Conservation (phyloP, 805 yeast species). For the Hagleromyces aurorensis region DNA sequence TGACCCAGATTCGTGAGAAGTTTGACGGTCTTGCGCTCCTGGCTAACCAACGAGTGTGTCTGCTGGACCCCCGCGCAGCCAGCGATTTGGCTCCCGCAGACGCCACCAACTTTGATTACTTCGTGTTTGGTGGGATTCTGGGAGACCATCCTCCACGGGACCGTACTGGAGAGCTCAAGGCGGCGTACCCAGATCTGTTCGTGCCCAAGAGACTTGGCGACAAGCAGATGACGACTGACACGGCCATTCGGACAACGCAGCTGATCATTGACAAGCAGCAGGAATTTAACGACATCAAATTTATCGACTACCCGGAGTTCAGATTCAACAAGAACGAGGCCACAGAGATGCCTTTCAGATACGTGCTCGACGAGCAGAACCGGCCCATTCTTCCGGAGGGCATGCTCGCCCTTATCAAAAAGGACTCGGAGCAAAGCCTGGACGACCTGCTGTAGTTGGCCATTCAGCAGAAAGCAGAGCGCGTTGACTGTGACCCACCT, state of each 20-base stretch:
- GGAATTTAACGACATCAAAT: slow-evolving; percentile 64
- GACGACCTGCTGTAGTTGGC: slow-evolving; percentile 59
- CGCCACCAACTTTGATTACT: slow-evolving; percentile 60
- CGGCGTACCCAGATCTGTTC: slow-evolving; percentile 58
- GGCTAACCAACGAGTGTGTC: slow-evolving; percentile 51
- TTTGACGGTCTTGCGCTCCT: slow-evolving; percentile 39
- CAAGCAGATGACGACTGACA: slow-evolving; percentile 95
- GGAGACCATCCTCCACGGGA: slow-evolving; percentile 92
- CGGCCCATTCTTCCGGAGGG: slow-evolving; percentile 87
- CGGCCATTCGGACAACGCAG: slow-evolving; percentile 91
- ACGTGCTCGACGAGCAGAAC: slow-evolving; percentile 53
- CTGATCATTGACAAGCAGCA: slow-evolving; percentile 53
- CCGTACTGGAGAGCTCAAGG: slow-evolving; percentile 81
- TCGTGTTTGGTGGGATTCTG: slow-evolving; percentile 92
- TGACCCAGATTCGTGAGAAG: slow-evolving; percentile 37
- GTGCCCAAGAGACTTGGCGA: slow-evolving; percentile 81
- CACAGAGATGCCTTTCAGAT: slow-evolving; percentile 96
- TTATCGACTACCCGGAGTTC: slow-evolving; percentile 91
- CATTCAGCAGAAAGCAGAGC: neutral
- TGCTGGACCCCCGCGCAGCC: slow-evolving; percentile 83
- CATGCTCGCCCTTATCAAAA: slow-evolving; percentile 77
- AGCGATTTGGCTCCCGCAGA: slow-evolving; percentile 70
- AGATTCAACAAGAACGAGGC: slow-evolving; percentile 82
- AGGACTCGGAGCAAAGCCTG: slow-evolving; percentile 75
- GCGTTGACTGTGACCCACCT: no score